Base-by-base conservation (phyloP, 495 filamentous ascomycete genomes). In the Aspergillus haitiensis region DNA sequence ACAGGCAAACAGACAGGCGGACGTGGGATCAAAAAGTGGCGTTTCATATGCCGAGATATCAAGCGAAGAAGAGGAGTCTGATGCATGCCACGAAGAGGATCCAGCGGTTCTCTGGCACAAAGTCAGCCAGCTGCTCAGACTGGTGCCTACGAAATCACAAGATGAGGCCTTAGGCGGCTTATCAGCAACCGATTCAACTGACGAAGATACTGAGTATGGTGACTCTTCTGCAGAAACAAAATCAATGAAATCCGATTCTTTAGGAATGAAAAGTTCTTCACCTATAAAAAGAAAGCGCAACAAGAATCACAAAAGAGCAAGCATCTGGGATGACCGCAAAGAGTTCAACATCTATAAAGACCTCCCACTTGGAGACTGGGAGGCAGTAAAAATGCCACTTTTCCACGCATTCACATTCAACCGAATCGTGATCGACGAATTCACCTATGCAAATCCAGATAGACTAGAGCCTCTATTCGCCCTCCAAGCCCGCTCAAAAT, bases 341-440 rank as follows among this genome's bases (percentile, higher is more conserved):
- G 52, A 52, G 6, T 73, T 76, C 66, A 64, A 64, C 11, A 71
- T 76, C 27, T 27, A 42, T 10, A 48, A 56, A 37, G 39, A 56
- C 9, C 40, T 13, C 10, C 10, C 47, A 33, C 7, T 37, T 15
- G 45, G 59, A 37, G 31, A 48, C 45, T 70, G 70, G 65, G 55
- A 46, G 10, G 59, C 40, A 6, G 61, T 77, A 42, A 66, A 57
- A 53, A 50, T 35, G 2, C 75, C 81, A 5, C 64, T 79, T 0
- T 62, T 90, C 2, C 85, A 89, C 55, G 78, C 78, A 55, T 89
- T 86, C 69, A 72, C 70, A 10, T 91, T 82, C 63, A 77, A 82
- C 52, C 82, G 88, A 0, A 62, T 89, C 12, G 76, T 91, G 5
- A 78, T 89, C 46, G 88, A 91, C 64, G 88, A 91, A 55, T 90